These are phyloP conservation scores for Hymenochaete sp. DNA, from an alignment of 1,284 basidiomycete species.

Conservation along the genomic window DNA sequence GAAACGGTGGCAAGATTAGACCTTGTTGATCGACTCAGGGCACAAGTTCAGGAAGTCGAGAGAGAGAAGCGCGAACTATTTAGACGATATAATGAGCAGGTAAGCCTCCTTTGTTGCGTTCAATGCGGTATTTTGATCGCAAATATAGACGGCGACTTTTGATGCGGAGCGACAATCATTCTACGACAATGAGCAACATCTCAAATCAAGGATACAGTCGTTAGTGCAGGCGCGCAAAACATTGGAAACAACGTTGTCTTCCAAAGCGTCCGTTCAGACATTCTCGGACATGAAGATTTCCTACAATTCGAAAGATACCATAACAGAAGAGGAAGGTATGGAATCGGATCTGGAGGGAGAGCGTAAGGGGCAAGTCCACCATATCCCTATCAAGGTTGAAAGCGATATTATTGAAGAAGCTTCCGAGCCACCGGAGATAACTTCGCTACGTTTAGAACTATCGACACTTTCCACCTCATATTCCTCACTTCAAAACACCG, in stretches of 20 bases:
- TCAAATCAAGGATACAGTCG: constrained; percentile 78
- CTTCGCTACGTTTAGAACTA: constrained; percentile 64
- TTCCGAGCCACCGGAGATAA: constrained; percentile 76
- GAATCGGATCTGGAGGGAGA: constrained; percentile 34
- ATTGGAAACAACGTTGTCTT: constrained; percentile 10
- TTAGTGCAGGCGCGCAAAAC: constrained; percentile 56
- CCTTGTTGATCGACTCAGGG: constrained; percentile 65
- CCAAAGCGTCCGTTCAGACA: constrained; percentile 1
- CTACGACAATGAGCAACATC: constrained; percentile 81
- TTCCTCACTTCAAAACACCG: constrained; percentile 66
- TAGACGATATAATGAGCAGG: constrained; percentile 77
- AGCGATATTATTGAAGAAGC: no score
- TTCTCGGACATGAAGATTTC: not conserved
- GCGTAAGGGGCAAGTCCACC: no score
- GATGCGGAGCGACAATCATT: constrained; percentile 79
- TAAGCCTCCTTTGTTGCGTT: constrained; percentile 23
- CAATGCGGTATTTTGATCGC: constrained; percentile 14
- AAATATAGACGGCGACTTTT: constrained; percentile 57
- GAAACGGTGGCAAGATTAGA: constrained; percentile 72
- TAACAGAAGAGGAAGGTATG: constrained; percentile 15
- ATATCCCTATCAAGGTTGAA: no score
- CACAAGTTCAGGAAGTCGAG: constrained; percentile 72
- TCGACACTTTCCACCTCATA: constrained; percentile 77
- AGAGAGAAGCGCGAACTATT: constrained; percentile 73
- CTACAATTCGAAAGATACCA: constrained; percentile 2